Conservation (phyloP, 106 monocot genomes). For the Acanthochlamys bracteata region DNA sequence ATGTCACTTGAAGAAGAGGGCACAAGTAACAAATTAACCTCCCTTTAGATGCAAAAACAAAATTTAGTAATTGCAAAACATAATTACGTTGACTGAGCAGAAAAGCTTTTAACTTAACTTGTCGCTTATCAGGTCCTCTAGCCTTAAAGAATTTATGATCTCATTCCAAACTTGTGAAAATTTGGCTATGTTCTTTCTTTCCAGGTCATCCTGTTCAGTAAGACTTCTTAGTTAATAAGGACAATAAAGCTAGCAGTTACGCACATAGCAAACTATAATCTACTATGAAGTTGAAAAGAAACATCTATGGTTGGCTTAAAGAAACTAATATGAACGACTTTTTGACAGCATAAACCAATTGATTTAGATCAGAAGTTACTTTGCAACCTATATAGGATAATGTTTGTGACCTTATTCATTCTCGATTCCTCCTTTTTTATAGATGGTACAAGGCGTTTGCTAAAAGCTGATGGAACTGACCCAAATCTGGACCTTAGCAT, state of each 20-base stretch:
- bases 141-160: constrained; percentile 90
- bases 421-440: too few species aligned
- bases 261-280: constrained; percentile 61
- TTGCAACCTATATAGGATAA: too few species aligned
- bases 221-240: too few species aligned
- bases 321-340: too few species aligned
- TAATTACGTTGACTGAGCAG: too few species aligned
- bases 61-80: too few species aligned
- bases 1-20: constrained; percentile 92
- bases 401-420: too few species aligned
- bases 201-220: too few species aligned
- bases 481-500: constrained; percentile 94
- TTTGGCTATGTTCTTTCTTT: constrained; percentile 94
- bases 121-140: constrained; percentile 96
- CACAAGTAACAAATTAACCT: constrained; percentile 93
- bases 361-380: too few species aligned
- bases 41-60: constrained; percentile 41
- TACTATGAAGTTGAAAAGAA: constrained; percentile 74
- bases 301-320: constrained; percentile 52
- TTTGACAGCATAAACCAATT: too few species aligned
- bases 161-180: constrained; percentile 99
- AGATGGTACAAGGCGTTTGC: constrained; percentile 74
- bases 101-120: constrained; percentile 38
- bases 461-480: constrained; percentile 93
- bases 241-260: not conserved